Conservation (phyloP, 163 green algal genomes). For the Coccomyxa subellipsoidea region DNA sequence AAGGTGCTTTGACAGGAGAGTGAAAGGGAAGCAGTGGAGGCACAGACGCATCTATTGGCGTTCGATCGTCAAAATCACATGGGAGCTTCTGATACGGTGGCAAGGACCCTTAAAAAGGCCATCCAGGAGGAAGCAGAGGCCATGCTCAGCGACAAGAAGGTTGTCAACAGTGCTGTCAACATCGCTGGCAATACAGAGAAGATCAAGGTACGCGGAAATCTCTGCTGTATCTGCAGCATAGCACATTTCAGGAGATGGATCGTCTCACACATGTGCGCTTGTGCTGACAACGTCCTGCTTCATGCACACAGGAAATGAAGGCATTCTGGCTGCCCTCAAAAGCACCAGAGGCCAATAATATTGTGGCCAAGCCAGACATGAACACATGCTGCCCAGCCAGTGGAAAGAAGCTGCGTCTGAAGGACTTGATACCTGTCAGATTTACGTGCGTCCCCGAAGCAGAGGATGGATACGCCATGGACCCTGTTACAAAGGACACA, state of each 20-base stretch:
- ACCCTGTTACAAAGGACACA: constrained; percentile 85
- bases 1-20: neutral
- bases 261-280: neutral
- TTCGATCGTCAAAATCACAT: constrained; percentile 93
- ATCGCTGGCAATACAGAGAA: constrained; percentile 79
- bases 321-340: constrained; percentile 89
- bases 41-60: constrained; percentile 67
- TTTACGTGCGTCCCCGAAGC: constrained; percentile 18
- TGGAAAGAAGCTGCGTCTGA: constrained; percentile 85
- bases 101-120: constrained; percentile 31
- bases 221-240: no score
- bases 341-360: constrained; percentile 50
- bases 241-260: no score
- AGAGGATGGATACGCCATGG: constrained; percentile 67
- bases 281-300: constrained; percentile 1
- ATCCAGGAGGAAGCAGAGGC: constrained; percentile 56
- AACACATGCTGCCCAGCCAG: constrained; percentile 85
- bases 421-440: constrained; percentile 76
- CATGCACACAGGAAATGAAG: constrained; percentile 43
- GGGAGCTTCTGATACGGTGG: constrained; percentile 59
- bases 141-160: constrained; percentile 44
- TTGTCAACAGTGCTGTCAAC: constrained; percentile 46
- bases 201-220: constrained; percentile 83
- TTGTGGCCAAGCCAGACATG: constrained; percentile 72
- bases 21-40: constrained; percentile 61